Evolutionary conservation across 139 green algal species (phyloP), one percentile per base, ranked within the genome.

Genomic region (Axilococcus clingmanii): DNA sequence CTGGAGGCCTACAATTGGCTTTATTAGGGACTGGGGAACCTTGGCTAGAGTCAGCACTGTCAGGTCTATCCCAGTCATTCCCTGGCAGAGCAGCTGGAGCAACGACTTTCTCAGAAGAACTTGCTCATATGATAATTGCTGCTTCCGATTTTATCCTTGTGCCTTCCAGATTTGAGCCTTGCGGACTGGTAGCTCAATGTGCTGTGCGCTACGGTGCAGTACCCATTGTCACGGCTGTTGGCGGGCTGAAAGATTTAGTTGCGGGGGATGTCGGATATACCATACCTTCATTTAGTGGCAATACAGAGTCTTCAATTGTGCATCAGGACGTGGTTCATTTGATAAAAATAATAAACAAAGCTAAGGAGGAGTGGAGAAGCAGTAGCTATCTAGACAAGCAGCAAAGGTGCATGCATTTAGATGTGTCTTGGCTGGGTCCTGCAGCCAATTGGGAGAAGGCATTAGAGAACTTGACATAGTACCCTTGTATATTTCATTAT

Each of bases 131-230:
- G 14, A 56, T 94, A 3, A 52, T 88, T 52, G 85, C 84, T 4
- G 85, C 46, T 6, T 57, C 60, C 0, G 85, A 92, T 69, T 85
- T 76, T 47, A 40, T 93, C 25, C n/a, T 91, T 19, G 56, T 93
- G 14, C 85, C 85, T 1, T 87, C 75, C 7, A 62, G 78, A 12
- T 92, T 79, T 32, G 85, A 95, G 65, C 84, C 86, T 2, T 93
- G 81, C 47, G 86, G 84, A 14, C 74, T 95, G 45, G 76, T 93
- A n/a, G 77, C 79, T 0, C 65, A 89, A 43, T 72, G 52, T 23
- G 83, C 53, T 4, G 42, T 81, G 42, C 69, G 72, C 12, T 95
- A 94, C 59, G 84, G 83, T 25, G 60, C 79, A 1, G 44, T 91
- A 12, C 84, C 86, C 7, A 57, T 95, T 3, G 79, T 81, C 3